Percentiles rank a stretch among this genome's conserved stretches.
These are phyloP conservation scores for Chenopodium formosanum DNA, from an alignment of 148 eudicot genomes.

Conservation along the genomic window DNA sequence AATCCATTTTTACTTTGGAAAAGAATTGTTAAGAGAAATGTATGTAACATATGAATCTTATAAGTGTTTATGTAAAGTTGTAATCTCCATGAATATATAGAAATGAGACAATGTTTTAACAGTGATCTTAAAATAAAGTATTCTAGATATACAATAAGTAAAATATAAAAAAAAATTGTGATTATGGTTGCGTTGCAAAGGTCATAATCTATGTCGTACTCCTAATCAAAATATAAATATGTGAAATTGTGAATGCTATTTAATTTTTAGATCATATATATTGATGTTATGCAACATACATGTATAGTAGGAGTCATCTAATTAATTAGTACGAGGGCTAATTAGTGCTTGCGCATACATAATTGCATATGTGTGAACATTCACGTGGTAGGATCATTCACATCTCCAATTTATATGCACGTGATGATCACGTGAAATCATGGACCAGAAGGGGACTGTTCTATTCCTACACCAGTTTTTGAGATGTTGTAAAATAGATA, in stretches of 20 bases:
- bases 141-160: too few species aligned
- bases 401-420: not conserved
- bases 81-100: too few species aligned
- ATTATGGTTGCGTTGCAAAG: not conserved
- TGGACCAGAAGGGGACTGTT: constrained; percentile 6
- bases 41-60: too few species aligned
- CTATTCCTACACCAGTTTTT: not conserved
- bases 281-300: not conserved
- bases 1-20: too few species aligned
- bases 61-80: too few species aligned
- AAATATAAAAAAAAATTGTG: too few species aligned
- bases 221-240: not conserved
- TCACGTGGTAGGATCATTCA: constrained; percentile 10
- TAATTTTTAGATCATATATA: too few species aligned
- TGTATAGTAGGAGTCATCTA: not conserved
- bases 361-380: not conserved
- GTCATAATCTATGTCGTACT: not conserved
- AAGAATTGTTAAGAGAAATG: too few species aligned
- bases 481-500: not conserved
- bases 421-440: constrained; percentile 21
- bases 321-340: not conserved
- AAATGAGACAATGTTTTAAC: too few species aligned
- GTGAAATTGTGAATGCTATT: too few species aligned
- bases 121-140: too few species aligned
- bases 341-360: not conserved